Conservation (phyloP, 495 filamentous ascomycete species). For the Evernia prunastri region DNA sequence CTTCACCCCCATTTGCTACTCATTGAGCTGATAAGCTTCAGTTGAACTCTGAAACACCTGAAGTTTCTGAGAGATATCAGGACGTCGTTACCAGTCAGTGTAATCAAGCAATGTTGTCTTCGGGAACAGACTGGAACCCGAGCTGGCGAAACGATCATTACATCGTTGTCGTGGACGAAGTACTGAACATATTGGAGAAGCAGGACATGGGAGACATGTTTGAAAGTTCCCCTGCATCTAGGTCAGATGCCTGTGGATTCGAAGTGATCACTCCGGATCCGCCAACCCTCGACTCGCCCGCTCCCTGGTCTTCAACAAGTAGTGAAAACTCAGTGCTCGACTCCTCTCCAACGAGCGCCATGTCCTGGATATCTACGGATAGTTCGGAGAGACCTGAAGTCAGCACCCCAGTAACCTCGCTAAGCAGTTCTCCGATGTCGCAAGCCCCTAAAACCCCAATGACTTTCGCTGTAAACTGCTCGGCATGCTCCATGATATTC, state of each 20-base stretch:
- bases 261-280: neutral
- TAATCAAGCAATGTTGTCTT: neutral
- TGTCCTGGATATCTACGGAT: neutral
- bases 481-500: neutral
- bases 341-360: constrained; percentile 4
- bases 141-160: constrained; percentile 3
- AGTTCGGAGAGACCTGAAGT: neutral
- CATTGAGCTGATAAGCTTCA: neutral
- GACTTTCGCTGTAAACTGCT: neutral
- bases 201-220: too few species aligned
- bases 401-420: neutral
- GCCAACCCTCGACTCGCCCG: neutral
- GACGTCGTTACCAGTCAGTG: neutral
- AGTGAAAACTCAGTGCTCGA: neutral
- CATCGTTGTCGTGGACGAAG: neutral
- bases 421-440: neutral
- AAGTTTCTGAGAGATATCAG: neutral
- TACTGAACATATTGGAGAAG: neutral
- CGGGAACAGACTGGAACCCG: neutral
- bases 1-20: neutral
- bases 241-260: neutral
- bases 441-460: neutral
- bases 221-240: too few species aligned
- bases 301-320: neutral
- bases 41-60: constrained; percentile 4